Evolutionary conservation across 768 basidiomycete species (phyloP).

Genomic region (Psilocybe cubensis): DNA sequence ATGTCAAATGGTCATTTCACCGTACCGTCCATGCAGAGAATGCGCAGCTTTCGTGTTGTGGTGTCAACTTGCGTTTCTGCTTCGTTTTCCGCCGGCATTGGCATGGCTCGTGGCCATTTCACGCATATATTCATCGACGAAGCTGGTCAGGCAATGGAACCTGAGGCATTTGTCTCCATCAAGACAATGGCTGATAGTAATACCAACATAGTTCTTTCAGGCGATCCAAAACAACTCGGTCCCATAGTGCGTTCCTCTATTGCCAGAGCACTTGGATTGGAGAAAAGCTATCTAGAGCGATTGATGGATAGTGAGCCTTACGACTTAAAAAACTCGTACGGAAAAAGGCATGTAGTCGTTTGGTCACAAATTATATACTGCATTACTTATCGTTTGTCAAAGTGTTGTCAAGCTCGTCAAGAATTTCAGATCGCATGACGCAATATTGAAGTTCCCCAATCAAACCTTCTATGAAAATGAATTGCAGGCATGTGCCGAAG

Average conservation of each 20-base stretch:
- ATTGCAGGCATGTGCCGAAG: slow-evolving; percentile 50
- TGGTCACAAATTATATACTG: too few relatives aligned
- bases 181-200: slow-evolving; percentile 55
- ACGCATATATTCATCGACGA: slow-evolving; percentile 74
- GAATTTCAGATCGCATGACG: slow-evolving; percentile 67
- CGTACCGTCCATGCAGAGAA: slow-evolving; percentile 37
- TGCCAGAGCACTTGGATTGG: slow-evolving; percentile 59
- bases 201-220: slow-evolving; percentile 66
- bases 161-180: slow-evolving; percentile 64
- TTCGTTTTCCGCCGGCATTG: slow-evolving; percentile 56
- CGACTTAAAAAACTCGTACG: slow-evolving; percentile 30
- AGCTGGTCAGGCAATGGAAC: slow-evolving; percentile 74
- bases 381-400: too few relatives aligned
- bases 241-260: slow-evolving; percentile 65
- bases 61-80: slow-evolving; percentile 70
- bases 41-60: slow-evolving; percentile 54
- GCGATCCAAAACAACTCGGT: slow-evolving; percentile 74
- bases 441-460: slow-evolving; percentile 66
- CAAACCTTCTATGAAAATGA: slow-evolving; percentile 61
- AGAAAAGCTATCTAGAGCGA: slow-evolving; percentile 64
- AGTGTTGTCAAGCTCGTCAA: slow-evolving; percentile 65
- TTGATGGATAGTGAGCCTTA: slow-evolving; percentile 53
- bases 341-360: slow-evolving; percentile 19
- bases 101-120: slow-evolving; percentile 64
- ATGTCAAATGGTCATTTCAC: slow-evolving; percentile 38